These are phyloP conservation scores for Calonectria hawksworthii DNA, from an alignment of 2,329 filamentous ascomycete species.

Conservation along the genomic window DNA sequence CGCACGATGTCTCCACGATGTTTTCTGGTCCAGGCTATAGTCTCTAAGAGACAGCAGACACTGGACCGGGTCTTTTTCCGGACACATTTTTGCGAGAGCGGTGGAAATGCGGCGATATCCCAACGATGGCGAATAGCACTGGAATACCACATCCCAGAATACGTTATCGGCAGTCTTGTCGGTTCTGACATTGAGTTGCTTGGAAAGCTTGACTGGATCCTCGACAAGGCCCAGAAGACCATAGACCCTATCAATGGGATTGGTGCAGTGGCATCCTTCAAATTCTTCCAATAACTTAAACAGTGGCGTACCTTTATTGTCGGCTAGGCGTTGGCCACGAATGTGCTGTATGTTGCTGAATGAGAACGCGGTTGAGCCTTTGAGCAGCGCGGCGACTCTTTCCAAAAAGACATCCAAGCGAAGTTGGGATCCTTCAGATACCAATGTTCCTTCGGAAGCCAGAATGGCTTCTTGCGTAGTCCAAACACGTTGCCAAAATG, in stretches of 20 bases:
- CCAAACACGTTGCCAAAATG: background rate
- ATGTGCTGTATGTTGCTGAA: background rate
- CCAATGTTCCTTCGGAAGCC: background rate
- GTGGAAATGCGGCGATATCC: background rate
- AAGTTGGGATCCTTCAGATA: background rate
- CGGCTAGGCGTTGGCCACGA: background rate
- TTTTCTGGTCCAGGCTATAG: background rate
- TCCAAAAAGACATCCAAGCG: background rate
- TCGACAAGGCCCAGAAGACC: background rate
- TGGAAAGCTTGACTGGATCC: background rate
- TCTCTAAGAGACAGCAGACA: background rate
- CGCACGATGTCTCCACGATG: background rate
- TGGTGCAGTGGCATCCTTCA: background rate
- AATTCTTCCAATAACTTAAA: background rate
- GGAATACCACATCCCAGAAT: background rate
- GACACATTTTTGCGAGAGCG: background rate
- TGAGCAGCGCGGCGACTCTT: background rate
- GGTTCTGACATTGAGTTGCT: background rate
- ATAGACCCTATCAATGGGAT: background rate
- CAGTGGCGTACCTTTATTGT: background rate
- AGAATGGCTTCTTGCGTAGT: background rate
- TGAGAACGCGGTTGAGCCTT: background rate
- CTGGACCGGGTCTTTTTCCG: background rate
- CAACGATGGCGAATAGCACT: background rate
- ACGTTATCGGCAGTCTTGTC: background rate